Evolutionary conservation across 768 basidiomycete species (phyloP).

Genomic region (Mrakia gelida): DNA sequence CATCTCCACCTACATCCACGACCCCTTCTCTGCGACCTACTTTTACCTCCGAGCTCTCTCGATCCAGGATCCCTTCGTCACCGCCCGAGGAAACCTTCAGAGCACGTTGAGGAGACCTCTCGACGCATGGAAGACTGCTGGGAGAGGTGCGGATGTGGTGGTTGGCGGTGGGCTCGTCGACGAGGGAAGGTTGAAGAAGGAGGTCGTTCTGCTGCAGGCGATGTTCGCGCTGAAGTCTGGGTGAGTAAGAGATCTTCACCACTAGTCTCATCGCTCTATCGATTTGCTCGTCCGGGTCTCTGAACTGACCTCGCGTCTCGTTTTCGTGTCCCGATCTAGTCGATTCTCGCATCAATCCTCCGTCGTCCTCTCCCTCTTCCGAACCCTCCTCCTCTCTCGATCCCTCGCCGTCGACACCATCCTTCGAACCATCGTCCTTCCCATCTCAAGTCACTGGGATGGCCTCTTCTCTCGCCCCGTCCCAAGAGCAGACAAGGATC

Average conservation of each 20-base stretch:
- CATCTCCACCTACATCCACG: slow-evolving; percentile 74
- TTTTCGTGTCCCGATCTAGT: background rate
- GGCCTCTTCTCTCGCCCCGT: background rate
- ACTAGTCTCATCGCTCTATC: background rate
- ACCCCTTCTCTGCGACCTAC: slow-evolving; percentile 71
- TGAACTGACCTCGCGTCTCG: background rate
- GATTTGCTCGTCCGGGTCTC: background rate
- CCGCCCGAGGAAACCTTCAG: slow-evolving; percentile 77
- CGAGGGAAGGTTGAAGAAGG: slow-evolving; percentile 61
- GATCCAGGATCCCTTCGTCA: slow-evolving; percentile 77
- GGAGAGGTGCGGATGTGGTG: slow-evolving; percentile 24
- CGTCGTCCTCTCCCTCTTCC: background rate
- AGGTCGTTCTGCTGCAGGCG: slow-evolving; percentile 70
- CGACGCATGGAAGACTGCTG: slow-evolving; percentile 48
- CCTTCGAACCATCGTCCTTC: slow-evolving; percentile 15
- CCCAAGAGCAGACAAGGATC: slow-evolving; percentile 8
- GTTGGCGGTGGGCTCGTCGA: slow-evolving; percentile 31
- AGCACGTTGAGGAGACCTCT: slow-evolving; percentile 64
- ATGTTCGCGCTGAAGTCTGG: slow-evolving; percentile 53
- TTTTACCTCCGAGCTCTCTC: slow-evolving; percentile 91
- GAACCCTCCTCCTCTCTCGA: slow-evolving; percentile 8
- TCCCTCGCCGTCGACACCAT: slow-evolving; percentile 17
- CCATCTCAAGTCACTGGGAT: slow-evolving; percentile 20
- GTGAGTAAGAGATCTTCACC: slow-evolving; percentile 30
- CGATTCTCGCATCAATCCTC: slow-evolving; percentile 1